Conservation (phyloP, 2,329 filamentous ascomycete genomes). For the Verticillium tricorpus region DNA sequence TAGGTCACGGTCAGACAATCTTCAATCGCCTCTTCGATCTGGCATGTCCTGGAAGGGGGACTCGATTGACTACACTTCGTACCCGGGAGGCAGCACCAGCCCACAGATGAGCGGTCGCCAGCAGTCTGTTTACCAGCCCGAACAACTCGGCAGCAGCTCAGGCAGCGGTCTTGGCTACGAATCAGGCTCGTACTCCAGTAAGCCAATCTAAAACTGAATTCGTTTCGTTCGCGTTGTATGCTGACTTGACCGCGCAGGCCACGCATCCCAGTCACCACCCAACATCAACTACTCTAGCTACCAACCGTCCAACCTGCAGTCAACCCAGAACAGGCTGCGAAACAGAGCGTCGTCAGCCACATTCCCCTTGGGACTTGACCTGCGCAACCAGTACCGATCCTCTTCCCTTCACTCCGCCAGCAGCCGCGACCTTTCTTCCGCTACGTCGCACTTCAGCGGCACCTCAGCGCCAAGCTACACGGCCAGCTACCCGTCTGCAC, state of each 20-base stretch:
- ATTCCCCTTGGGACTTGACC: slow-evolving; percentile 39
- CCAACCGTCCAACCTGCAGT: slow-evolving; percentile 31
- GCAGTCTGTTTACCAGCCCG: slow-evolving; percentile 45
- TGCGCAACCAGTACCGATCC: slow-evolving; percentile 39
- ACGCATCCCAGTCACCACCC: slow-evolving; percentile 43
- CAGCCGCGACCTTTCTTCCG: slow-evolving; percentile 20
- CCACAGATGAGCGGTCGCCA: slow-evolving; percentile 42
- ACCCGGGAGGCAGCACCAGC: slow-evolving; percentile 40
- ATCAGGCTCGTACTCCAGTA: slow-evolving; percentile 47
- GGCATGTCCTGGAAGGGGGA: slow-evolving; percentile 62
- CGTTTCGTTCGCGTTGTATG: not conserved
- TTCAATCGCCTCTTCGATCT: slow-evolving; percentile 54
- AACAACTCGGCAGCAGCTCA: slow-evolving; percentile 35
- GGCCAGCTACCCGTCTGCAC: slow-evolving; percentile 48
- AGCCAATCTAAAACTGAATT: slow-evolving; percentile 16
- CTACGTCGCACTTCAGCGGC: slow-evolving; percentile 7
- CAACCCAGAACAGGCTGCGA: slow-evolving; percentile 39
- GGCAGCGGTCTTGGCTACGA: slow-evolving; percentile 43
- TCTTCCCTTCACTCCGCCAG: slow-evolving; percentile 31
- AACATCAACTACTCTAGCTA: slow-evolving; percentile 46
- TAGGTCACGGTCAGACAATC: slow-evolving; percentile 51
- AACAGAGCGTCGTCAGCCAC: slow-evolving; percentile 45
- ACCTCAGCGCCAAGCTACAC: slow-evolving; percentile 40
- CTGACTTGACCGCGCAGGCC: slow-evolving; percentile 27
- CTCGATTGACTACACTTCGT: slow-evolving; percentile 52